Evolutionary conservation across 805 yeast genomes (phyloP).

Genomic region (Limtongia smithiae): DNA sequence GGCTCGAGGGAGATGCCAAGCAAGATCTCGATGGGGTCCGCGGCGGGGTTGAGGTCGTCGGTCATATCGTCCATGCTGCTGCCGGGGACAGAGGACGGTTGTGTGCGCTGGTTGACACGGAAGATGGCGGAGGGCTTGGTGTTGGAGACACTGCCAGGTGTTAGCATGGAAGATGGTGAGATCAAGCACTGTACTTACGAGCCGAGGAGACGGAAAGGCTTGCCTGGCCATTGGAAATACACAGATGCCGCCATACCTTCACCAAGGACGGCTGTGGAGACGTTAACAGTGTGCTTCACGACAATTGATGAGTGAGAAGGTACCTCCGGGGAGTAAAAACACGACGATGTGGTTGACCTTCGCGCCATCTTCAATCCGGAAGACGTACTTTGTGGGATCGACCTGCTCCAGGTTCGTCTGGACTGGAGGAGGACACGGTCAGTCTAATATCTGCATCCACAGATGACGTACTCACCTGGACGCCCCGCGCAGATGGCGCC

Average conservation of each 20-base stretch:
- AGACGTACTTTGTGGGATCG: constrained; percentile 62
- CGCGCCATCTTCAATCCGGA: constrained; percentile 59
- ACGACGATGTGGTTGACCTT: constrained; percentile 74
- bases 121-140: constrained; percentile 89
- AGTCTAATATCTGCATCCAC: not conserved
- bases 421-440: constrained; percentile 29
- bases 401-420: constrained; percentile 51
- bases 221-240: constrained; percentile 74
- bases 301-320: constrained; percentile 35
- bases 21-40: constrained; percentile 40
- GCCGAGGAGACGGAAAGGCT: constrained; percentile 41
- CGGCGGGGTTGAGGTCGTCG: constrained; percentile 47
- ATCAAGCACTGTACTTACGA: constrained; percentile 51
- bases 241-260: constrained; percentile 75
- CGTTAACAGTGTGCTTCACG: constrained; percentile 26
- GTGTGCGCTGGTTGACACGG: constrained; percentile 54
- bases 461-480: constrained; percentile 41
- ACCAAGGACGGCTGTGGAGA: constrained; percentile 44
- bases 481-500: constrained; percentile 76
- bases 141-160: constrained; percentile 33
- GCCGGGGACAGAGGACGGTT: constrained; percentile 5
- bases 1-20: constrained; percentile 94
- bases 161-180: constrained; percentile 51
- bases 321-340: constrained; percentile 79
- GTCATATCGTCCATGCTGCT: constrained; percentile 51